phyloP scores from a whole-genome alignment of 352 stramenopile species.

The Aphanomyces invadans region DNA sequence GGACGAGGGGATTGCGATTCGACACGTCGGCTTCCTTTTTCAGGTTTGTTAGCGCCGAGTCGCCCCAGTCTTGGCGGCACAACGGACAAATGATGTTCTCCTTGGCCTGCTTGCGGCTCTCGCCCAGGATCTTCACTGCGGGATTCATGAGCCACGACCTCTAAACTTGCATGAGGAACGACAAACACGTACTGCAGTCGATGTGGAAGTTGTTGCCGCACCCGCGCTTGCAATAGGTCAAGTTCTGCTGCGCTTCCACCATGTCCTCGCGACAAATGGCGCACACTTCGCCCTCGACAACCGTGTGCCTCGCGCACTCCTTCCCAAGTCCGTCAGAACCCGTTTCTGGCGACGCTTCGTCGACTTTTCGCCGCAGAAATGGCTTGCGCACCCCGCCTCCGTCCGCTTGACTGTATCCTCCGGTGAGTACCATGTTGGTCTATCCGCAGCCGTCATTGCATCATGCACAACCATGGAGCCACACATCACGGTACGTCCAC shows the following conservation, averaged over 20 bases:
- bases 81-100: constrained; percentile 79
- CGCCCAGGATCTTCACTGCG: constrained; percentile 75
- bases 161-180: not conserved
- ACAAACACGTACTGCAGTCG: constrained; percentile 44
- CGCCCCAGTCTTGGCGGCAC: constrained; percentile 74
- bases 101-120: constrained; percentile 71
- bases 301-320: constrained; percentile 33
- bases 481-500: not conserved
- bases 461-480: not conserved
- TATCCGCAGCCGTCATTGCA: not conserved
- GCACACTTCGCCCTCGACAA: constrained; percentile 71
- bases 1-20: constrained; percentile 65
- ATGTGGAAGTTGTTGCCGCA: constrained; percentile 73
- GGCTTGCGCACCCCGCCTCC: not conserved
- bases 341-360: constrained; percentile 23
- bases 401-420: constrained; percentile 6
- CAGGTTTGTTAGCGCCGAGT: constrained; percentile 46
- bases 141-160: constrained; percentile 1
- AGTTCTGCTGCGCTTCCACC: constrained; percentile 35
- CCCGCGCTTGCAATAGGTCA: constrained; percentile 72
- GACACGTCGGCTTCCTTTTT: constrained; percentile 67
- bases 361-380: constrained; percentile 18
- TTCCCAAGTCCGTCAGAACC: constrained; percentile 27
- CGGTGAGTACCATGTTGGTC: constrained; percentile 9
- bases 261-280: constrained; percentile 83